Evolutionary conservation across 495 filamentous ascomycete species (phyloP).

Genomic region (Paragyromitra xinjiangensis): DNA sequence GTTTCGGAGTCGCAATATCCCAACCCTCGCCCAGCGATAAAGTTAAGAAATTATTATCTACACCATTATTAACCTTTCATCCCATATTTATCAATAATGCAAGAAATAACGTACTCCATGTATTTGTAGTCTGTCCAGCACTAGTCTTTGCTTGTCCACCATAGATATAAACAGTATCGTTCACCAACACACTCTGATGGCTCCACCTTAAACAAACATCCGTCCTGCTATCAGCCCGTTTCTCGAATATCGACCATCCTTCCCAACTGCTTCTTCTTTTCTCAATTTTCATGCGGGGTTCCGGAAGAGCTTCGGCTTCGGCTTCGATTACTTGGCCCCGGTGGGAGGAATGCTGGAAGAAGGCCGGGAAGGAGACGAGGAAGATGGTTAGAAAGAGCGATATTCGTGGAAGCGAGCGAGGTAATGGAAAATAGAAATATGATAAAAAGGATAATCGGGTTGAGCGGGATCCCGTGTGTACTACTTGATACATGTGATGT

Average conservation of each 20-base stretch:
- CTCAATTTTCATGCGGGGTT: constrained; percentile 22
- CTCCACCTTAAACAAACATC: constrained; percentile 73
- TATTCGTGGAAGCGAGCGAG: constrained; percentile 8
- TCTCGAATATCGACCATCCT: constrained; percentile 8
- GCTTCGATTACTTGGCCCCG: constrained; percentile 7
- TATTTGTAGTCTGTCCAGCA: constrained; percentile 65
- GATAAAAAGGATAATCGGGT: not conserved
- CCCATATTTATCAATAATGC: not conserved
- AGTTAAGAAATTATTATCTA: constrained; percentile 75
- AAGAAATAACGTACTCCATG: constrained; percentile 69
- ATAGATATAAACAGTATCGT: constrained; percentile 79
- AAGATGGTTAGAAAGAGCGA: constrained; percentile 21
- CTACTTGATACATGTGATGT: constrained; percentile 35
- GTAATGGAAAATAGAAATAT: not conserved
- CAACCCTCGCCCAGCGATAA: constrained; percentile 73
- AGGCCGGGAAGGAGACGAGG: constrained; percentile 15
- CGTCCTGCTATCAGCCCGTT: constrained; percentile 60
- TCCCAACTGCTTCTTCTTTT: not conserved
- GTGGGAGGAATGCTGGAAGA: constrained; percentile 8
- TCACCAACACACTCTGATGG: constrained; percentile 74
- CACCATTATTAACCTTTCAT: constrained; percentile 51
- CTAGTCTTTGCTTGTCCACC: constrained; percentile 69
- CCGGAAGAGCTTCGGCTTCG: not conserved
- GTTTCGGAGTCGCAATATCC: constrained; percentile 69
- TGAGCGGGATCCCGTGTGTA: not conserved